Base-by-base conservation (phyloP, 2,329 filamentous ascomycete genomes). In the Sporothrix protearum region DNA sequence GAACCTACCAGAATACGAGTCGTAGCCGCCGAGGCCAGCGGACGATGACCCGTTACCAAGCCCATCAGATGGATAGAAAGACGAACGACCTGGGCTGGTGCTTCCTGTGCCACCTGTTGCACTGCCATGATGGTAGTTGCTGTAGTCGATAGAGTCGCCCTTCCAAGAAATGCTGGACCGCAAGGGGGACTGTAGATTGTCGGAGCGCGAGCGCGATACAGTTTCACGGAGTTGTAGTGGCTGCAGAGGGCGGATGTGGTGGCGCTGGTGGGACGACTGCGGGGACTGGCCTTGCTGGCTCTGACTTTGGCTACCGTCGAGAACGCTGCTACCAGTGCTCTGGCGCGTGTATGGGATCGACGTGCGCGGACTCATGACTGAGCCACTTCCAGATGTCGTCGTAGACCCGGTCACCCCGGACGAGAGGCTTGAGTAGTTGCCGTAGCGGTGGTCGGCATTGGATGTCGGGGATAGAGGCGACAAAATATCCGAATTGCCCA, bases 151-250 rank as follows among this genome's bases (percentile, higher is more conserved):
- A 0, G 85, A 81, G 73, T 87, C 86, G 16, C 86, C 85, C 77
- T 89, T 89, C 88, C 88, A 90, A 14, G 87, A 86, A 85, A 89
- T 87, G 76, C 85, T 87, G 10, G 87, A 83, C 47, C 87, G 82
- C 61, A 89, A 79, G 2, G 87, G 86, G 16, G 87, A 89, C 72
- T 89, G 86, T 16, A 88, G 78, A 12, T 82, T 86, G 66, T 89
- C 87, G 2, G 87, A 85, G 73, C 87, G 83, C 12, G 87, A 85
- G 71, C 87, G 82, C 6, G 83, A 83, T 80, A 88, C 83, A 2
- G 86, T 84, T 69, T 89, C 87, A 53, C 87, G 82, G 36, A 88
- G 82, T 68, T 88, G 85, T 12, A 88, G 82, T n/a, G 86, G 85
- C 75, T 88, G 87, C 6, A 89, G 78, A 4, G 85, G 83, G 22